phyloP scores from a whole-genome alignment of 768 basidiomycete species.

The Serpula lacrymans region DNA sequence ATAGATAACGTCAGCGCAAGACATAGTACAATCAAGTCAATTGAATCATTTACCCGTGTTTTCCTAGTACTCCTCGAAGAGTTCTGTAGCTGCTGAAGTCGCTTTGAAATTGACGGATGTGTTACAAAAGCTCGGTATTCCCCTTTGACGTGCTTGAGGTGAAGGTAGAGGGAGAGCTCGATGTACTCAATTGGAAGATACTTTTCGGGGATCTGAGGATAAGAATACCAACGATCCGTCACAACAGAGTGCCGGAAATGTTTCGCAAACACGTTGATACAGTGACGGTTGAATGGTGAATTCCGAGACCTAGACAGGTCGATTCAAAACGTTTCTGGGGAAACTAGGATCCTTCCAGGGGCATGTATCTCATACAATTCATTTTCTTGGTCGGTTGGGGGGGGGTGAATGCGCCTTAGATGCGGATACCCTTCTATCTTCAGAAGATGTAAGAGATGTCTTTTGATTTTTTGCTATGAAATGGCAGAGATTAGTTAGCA shows the following conservation, averaged over 20 bases:
- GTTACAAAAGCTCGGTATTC: neutral
- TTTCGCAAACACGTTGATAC: neutral
- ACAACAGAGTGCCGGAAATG: neutral
- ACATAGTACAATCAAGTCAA: too few relatives aligned
- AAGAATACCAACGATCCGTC: neutral
- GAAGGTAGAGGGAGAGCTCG: neutral
- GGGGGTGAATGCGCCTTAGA: too few relatives aligned
- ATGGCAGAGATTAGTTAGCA: too few relatives aligned
- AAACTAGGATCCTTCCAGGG: neutral
- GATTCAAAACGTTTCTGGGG: neutral
- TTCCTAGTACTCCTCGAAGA: neutral
- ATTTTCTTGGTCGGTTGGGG: too few relatives aligned
- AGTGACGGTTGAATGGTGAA: neutral
- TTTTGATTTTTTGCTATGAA: too few relatives aligned
- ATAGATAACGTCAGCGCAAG: neutral
- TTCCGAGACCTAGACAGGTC: neutral
- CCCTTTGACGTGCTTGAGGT: neutral
- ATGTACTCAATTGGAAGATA: neutral
- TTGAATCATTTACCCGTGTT: neutral
- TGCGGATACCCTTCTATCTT: too few relatives aligned
- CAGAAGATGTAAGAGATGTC: too few relatives aligned
- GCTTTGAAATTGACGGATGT: neutral
- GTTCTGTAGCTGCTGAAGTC: neutral
- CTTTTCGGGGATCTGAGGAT: neutral
- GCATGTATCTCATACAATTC: too few relatives aligned